A percentile compares a stretch with the other conserved stretches of the same genome.
These are phyloP conservation scores for Amphirosellinia nigrospora DNA, from an alignment of 495 filamentous ascomycete species.

Conservation along the genomic window DNA sequence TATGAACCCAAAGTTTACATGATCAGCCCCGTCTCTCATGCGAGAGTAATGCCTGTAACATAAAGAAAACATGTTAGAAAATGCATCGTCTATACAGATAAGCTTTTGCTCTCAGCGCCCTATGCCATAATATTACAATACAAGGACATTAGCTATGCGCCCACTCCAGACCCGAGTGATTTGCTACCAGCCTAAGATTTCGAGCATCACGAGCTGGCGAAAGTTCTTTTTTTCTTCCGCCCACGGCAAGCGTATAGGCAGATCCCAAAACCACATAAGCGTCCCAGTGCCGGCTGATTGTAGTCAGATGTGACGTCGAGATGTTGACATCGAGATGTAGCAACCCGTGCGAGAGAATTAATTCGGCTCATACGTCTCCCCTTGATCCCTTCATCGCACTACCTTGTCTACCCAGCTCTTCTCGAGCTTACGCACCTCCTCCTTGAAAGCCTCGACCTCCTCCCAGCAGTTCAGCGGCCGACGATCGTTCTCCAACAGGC, in stretches of 20 bases:
- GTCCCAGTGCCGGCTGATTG: neutral
- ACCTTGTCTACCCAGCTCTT: conserved; percentile 85
- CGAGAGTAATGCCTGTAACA: neutral
- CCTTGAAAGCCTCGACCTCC: conserved; percentile 90
- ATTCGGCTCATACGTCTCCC: neutral
- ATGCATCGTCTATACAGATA: conserved; percentile 35
- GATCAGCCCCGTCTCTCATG: neutral
- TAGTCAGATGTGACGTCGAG: neutral
- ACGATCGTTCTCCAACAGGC: conserved; percentile 83
- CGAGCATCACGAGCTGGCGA: neutral
- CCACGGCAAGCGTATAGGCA: neutral
- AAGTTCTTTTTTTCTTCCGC: neutral
- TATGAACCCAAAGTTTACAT: conserved; percentile 36
- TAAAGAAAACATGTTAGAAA: conserved; percentile 18
- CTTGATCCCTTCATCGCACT: conserved; percentile 49
- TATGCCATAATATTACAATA: conserved; percentile 38
- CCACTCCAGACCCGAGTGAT: conserved; percentile 14
- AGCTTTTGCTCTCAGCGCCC: conserved; percentile 29
- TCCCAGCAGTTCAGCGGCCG: conserved; percentile 94
- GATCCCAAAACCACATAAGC: neutral
- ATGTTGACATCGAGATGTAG: too few relatives aligned
- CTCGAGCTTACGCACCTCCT: conserved; percentile 84
- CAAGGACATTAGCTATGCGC: conserved; percentile 34
- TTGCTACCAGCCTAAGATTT: neutral
- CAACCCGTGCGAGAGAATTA: neutral